phyloP scores from a whole-genome alignment of 1,139 yeast species.

The Pichia sp. region DNA sequence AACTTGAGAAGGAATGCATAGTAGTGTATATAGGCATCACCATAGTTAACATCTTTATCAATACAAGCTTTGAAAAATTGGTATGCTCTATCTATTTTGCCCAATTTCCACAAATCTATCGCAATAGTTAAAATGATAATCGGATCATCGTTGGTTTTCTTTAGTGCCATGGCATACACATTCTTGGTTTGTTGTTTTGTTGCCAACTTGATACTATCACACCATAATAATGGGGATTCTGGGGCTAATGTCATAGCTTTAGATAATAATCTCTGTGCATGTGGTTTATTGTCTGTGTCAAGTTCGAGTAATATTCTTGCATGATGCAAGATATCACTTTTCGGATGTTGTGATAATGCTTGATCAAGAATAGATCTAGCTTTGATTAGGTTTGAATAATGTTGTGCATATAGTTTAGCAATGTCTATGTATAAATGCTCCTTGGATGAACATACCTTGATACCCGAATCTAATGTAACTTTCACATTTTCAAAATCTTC shows the following conservation, averaged over 20 bases:
- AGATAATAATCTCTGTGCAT: conserved; percentile 56
- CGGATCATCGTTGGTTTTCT: conserved; percentile 60
- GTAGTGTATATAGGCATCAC: conserved; percentile 80
- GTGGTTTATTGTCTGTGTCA: conserved; percentile 44
- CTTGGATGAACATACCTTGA: conserved; percentile 44
- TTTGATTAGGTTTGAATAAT: conserved; percentile 43
- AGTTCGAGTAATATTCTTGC: conserved; percentile 60
- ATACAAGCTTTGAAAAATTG: conserved; percentile 78
- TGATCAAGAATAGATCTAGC: conserved; percentile 76
- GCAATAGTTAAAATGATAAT: conserved; percentile 65
- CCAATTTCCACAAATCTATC: conserved; percentile 63
- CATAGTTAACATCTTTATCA: conserved; percentile 52
- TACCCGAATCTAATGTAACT: conserved; percentile 49
- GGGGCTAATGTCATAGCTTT: conserved; percentile 65
- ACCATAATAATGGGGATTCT: conserved; percentile 56
- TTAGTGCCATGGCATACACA: conserved; percentile 70
- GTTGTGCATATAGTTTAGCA: conserved; percentile 47
- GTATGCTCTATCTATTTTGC: conserved; percentile 61
- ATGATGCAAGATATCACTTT: conserved; percentile 52
- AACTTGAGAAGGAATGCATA: conserved; percentile 42
- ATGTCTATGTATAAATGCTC: conserved; percentile 55
- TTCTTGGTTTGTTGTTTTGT: conserved; percentile 59
- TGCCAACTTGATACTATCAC: conserved; percentile 50
- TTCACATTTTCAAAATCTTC: conserved; percentile 42
- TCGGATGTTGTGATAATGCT: conserved; percentile 55